A percentile compares a stretch with the other conserved stretches of the same genome.
Evolutionary conservation across 306 rosid species (phyloP).

Genomic region (Chamaecrista fasciculata): DNA sequence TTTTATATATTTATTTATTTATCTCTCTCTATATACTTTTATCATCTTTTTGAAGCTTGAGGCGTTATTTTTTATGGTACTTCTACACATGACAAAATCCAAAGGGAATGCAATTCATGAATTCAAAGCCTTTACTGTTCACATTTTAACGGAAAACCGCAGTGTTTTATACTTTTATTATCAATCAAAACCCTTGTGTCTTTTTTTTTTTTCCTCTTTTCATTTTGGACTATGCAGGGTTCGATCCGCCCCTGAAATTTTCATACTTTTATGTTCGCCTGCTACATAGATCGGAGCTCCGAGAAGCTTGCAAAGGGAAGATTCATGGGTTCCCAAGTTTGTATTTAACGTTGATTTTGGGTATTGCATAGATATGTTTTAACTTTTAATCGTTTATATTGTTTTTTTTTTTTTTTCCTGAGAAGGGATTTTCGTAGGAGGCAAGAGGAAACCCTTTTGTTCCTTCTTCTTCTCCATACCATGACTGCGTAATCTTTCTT

Average conservation of each 20-base stretch:
- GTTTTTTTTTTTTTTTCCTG: background rate
- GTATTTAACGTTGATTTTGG: no score
- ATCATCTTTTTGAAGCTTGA: no score
- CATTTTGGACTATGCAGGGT: background rate
- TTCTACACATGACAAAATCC: background rate
- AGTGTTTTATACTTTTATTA: background rate
- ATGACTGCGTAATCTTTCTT: background rate
- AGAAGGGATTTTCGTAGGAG: background rate
- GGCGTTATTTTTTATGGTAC: constrained; percentile 39
- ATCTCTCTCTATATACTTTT: background rate
- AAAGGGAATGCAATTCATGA: background rate
- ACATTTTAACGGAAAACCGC: constrained; percentile 33
- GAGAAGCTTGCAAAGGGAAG: background rate
- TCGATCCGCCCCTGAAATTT: constrained; percentile 1
- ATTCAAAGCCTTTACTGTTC: constrained; percentile 32
- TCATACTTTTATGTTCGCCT: background rate
- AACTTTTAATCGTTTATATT: background rate
- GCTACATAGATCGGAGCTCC: background rate
- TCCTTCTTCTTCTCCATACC: constrained; percentile 6
- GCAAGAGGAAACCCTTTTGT: background rate
- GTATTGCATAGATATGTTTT: no score
- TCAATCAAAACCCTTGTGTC: background rate
- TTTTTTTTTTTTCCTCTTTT: background rate
- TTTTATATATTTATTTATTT: background rate
- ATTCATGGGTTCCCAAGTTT: background rate